phyloP scores from a whole-genome alignment of 768 basidiomycete species.

The Nevesoporus exiguus region DNA sequence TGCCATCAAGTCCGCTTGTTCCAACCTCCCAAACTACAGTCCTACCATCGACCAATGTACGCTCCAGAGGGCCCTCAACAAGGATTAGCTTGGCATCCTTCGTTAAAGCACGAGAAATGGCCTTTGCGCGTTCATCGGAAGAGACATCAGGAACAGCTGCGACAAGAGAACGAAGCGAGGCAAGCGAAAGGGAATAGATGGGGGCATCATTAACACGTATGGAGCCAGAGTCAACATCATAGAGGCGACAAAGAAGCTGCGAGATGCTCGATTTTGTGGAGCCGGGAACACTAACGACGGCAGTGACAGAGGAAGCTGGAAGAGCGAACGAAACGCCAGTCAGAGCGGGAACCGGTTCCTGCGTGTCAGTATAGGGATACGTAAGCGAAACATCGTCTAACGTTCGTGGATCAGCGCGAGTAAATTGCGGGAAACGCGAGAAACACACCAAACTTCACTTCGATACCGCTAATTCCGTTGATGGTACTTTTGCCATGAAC shows the following conservation, averaged over 20 bases:
- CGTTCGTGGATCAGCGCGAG: not conserved
- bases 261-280: conserved; percentile 82
- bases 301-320: conserved; percentile 82
- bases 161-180: conserved; percentile 73
- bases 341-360: conserved; percentile 55
- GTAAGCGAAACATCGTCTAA: conserved; percentile 84
- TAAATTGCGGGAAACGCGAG: too few species aligned
- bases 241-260: conserved; percentile 89
- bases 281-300: conserved; percentile 83
- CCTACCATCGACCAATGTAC: conserved; percentile 13
- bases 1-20: conserved; percentile 33
- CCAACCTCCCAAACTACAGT: conserved; percentile 30
- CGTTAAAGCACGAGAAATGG: conserved; percentile 22
- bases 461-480: conserved; percentile 66
- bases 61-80: conserved; percentile 25
- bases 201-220: conserved; percentile 86
- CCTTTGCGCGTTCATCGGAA: conserved; percentile 20
- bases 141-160: conserved; percentile 89
- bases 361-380: conserved; percentile 56
- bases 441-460: conserved; percentile 80
- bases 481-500: conserved; percentile 77
- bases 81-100: conserved; percentile 28
- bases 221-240: conserved; percentile 77
- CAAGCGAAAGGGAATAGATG: conserved; percentile 83
- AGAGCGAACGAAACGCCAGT: conserved; percentile 84